A percentile compares a stretch with the other conserved stretches of the same genome.
These are phyloP conservation scores for Mycosphaerelloides madeirae DNA, from an alignment of 2,329 filamentous ascomycete genomes.

Conservation along the genomic window DNA sequence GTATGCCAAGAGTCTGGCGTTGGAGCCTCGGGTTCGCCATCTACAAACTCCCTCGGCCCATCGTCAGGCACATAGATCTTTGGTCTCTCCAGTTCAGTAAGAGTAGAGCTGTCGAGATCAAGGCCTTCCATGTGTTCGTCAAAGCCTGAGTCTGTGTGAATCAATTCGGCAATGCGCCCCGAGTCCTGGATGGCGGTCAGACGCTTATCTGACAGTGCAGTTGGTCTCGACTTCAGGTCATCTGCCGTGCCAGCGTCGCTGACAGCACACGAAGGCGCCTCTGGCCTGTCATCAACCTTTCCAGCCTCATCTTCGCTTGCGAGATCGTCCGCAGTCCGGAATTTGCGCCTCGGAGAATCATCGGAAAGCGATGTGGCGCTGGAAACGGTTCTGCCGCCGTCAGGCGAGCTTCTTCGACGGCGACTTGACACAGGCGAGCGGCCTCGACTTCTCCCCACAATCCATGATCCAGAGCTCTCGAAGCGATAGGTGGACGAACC, in stretches of 20 bases:
- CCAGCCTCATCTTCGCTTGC: background rate
- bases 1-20: background rate
- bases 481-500: constrained; percentile 42
- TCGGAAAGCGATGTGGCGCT: constrained; percentile 26
- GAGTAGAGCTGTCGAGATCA: constrained; percentile 6
- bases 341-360: constrained; percentile 3
- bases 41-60: background rate
- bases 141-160: constrained; percentile 37
- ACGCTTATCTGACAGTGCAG: constrained; percentile 4
- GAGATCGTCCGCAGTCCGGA: background rate
- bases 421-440: constrained; percentile 34
- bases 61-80: constrained; percentile 8
- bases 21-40: background rate
- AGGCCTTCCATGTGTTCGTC: constrained; percentile 45
- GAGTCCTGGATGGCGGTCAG: background rate
- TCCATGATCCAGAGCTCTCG: constrained; percentile 42
- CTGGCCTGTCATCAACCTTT: no score
- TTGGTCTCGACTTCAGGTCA: no score
- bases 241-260: no score
- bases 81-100: background rate
- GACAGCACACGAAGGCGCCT: no score
- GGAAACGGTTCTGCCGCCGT: constrained; percentile 28
- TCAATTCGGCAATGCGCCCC: constrained; percentile 5
- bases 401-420: constrained; percentile 30
- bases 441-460: constrained; percentile 34